phyloP scores from a whole-genome alignment of 2,329 filamentous ascomycete genomes.

The Fusarium stilboides region DNA sequence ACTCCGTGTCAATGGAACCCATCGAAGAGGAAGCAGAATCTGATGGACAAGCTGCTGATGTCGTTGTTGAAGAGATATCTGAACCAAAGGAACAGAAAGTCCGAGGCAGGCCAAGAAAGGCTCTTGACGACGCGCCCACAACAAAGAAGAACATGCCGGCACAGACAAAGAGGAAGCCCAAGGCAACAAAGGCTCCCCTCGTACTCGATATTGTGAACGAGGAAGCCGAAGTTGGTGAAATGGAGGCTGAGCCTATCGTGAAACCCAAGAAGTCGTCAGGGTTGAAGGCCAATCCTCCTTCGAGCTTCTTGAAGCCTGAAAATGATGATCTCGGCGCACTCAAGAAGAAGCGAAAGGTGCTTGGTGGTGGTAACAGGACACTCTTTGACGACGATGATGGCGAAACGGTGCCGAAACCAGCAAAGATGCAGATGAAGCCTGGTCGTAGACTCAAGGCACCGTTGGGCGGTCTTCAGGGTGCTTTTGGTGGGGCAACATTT shows the following conservation, averaged over 20 bases:
- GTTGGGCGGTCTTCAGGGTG: constrained; percentile 60
- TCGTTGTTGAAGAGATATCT: constrained; percentile 22
- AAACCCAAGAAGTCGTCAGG: constrained; percentile 30
- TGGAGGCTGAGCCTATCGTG: constrained; percentile 51
- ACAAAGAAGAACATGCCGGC: constrained; percentile 63
- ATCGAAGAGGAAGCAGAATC: constrained; percentile 19
- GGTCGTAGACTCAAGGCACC: constrained; percentile 54
- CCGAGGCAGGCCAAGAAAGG: constrained; percentile 63
- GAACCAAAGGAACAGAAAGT: constrained; percentile 53
- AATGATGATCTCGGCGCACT: constrained; percentile 59
- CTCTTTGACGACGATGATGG: constrained; percentile 79
- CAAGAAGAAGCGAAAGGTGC: constrained; percentile 82
- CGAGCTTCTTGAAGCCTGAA: constrained; percentile 20
- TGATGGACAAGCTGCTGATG: constrained; percentile 23
- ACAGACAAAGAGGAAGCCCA: constrained; percentile 54
- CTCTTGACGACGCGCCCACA: constrained; percentile 61
- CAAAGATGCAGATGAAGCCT: constrained; percentile 53
- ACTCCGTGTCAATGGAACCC: constrained; percentile 27
- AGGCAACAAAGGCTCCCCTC: constrained; percentile 38
- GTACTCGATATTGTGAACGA: constrained; percentile 60
- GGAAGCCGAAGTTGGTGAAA: constrained; percentile 52
- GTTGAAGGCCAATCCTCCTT: constrained; percentile 27
- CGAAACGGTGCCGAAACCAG: constrained; percentile 57
- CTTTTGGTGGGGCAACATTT: constrained; percentile 69
- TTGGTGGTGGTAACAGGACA: constrained; percentile 74